Percentiles rank a stretch among this genome's conserved stretches.
phyloP scores from a whole-genome alignment of 2,329 filamentous ascomycete species.

The Fusarium udum region DNA sequence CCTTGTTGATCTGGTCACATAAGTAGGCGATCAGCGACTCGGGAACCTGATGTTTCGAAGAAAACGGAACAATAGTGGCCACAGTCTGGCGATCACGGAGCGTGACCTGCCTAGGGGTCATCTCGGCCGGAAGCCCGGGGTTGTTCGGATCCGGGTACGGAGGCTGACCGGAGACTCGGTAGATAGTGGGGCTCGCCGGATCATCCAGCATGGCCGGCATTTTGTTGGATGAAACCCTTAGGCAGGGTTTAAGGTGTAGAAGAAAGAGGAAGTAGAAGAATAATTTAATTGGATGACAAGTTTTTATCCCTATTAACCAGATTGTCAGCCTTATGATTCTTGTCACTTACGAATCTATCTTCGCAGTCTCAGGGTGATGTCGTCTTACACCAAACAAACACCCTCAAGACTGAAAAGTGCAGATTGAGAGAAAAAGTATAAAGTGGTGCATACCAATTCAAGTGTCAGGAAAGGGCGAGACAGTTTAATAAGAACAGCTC shows the following conservation, averaged over 20 bases:
- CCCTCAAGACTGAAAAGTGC: constrained; percentile 12
- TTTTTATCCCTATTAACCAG: neutral
- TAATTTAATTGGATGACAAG: constrained; percentile 15
- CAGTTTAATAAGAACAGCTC: constrained; percentile 28
- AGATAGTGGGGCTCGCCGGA: constrained; percentile 74
- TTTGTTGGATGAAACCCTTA: constrained; percentile 41
- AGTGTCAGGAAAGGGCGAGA: constrained; percentile 1
- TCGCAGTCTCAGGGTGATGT: neutral
- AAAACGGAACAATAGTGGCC: constrained; percentile 85
- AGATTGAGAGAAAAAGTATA: constrained; percentile 9
- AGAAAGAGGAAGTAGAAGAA: neutral
- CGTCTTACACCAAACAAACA: constrained; percentile 32
- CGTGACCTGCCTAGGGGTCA: constrained; percentile 79
- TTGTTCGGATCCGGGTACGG: constrained; percentile 71
- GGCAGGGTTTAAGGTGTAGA: constrained; percentile 1
- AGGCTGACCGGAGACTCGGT: constrained; percentile 71
- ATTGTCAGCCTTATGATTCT: constrained; percentile 14
- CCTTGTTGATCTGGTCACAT: constrained; percentile 84
- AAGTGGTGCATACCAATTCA: constrained; percentile 27
- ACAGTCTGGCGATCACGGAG: constrained; percentile 85
- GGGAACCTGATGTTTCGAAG: constrained; percentile 80
- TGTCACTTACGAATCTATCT: constrained; percentile 6
- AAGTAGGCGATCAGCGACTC: constrained; percentile 78
- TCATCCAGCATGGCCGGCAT: constrained; percentile 86
- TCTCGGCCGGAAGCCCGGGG: constrained; percentile 72